A percentile compares a stretch with the other conserved stretches of the same genome.
Conservation (phyloP, 192 early-diverging fungal species). For the Diversispora epigaea region DNA sequence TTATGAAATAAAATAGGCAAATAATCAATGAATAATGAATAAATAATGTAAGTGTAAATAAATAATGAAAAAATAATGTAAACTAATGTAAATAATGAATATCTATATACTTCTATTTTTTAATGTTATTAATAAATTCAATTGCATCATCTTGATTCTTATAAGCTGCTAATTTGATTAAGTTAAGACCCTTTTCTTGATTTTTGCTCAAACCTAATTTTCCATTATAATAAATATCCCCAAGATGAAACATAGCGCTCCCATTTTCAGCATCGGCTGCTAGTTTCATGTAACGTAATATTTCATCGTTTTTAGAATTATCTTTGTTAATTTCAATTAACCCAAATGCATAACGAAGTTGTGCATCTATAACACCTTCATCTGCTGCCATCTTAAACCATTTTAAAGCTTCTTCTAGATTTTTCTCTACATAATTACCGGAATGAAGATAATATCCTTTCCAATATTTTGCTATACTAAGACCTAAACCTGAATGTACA, state of each 20-base stretch:
- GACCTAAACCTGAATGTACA: neutral
- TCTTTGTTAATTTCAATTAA: neutral
- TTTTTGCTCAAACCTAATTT: neutral
- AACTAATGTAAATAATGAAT: no score
- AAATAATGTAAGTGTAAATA: no score
- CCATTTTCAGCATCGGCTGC: conserved; percentile 13
- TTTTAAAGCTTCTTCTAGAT: neutral
- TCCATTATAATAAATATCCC: conserved; percentile 15
- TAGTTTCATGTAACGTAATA: conserved; percentile 3
- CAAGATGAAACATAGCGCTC: conserved; percentile 1
- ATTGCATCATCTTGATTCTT: conserved; percentile 7
- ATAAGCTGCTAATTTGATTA: conserved; percentile 14
- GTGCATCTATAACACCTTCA: conserved; percentile 19
- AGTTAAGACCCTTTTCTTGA: neutral
- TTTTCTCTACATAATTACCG: neutral
- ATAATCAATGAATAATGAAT: no score
- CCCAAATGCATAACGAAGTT: conserved; percentile 21
- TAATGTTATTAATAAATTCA: neutral
- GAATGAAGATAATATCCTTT: conserved; percentile 16
- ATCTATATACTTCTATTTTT: no score
- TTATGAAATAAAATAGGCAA: no score
- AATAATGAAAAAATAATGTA: no score
- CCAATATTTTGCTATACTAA: conserved; percentile 18
- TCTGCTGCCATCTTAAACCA: conserved; percentile 15
- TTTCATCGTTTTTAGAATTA: conserved; percentile 1